Conservation (phyloP, 2,329 filamentous ascomycete genomes). For the Raffaelea albimanens region DNA sequence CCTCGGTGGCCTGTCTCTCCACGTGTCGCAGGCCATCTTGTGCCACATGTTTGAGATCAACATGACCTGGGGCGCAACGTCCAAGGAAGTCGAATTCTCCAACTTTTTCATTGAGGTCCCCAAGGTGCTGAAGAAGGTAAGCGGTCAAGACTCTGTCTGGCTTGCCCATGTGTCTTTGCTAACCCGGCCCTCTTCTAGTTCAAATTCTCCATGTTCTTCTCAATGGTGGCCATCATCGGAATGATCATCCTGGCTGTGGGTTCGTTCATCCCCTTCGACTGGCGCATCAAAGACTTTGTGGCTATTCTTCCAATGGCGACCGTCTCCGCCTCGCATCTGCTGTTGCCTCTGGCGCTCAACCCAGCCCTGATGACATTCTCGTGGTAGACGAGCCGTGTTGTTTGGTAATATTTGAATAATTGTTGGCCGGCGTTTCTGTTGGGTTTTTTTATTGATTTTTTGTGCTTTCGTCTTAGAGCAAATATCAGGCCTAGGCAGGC, state of each 20-base stretch:
- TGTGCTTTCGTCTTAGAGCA: too few relatives aligned
- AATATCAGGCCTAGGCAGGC: too few relatives aligned
- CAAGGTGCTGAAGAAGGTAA: constrained; percentile 67
- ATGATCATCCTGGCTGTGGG: constrained; percentile 58
- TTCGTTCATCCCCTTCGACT: constrained; percentile 54
- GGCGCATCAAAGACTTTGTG: constrained; percentile 61
- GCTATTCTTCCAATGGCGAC: constrained; percentile 69
- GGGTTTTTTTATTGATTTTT: too few relatives aligned
- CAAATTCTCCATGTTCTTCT: constrained; percentile 61
- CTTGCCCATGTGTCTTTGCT: constrained; percentile 11
- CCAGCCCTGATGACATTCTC: constrained; percentile 75
- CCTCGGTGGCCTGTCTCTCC: constrained; percentile 70
- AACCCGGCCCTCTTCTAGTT: constrained; percentile 35
- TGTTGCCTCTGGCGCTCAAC: constrained; percentile 65
- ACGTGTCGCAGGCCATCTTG: constrained; percentile 70
- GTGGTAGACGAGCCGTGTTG: constrained; percentile 38
- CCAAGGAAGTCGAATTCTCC: constrained; percentile 71
- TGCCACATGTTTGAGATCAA: constrained; percentile 78
- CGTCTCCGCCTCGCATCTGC: constrained; percentile 58
- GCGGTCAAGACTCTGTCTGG: constrained; percentile 30
- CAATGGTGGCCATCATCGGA: constrained; percentile 43
- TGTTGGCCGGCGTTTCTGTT: too few relatives aligned
- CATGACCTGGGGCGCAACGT: constrained; percentile 78
- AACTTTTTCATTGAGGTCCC: constrained; percentile 81
- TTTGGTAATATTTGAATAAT: too few relatives aligned